Conservation (phyloP, 495 filamentous ascomycete species). For the Neurospora tetraspora region DNA sequence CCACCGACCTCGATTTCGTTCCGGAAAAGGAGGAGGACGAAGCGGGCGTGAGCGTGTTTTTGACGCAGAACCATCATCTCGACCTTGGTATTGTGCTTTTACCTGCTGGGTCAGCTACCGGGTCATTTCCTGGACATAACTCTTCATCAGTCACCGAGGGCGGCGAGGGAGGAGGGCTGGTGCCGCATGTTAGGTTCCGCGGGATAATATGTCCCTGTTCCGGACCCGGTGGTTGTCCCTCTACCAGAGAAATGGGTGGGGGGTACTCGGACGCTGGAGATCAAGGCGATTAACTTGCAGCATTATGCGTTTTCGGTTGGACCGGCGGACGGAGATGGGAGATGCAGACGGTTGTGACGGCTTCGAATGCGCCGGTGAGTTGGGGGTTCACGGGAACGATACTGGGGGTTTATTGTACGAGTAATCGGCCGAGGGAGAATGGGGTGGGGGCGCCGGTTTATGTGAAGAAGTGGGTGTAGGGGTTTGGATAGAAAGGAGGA, state of each 20-base stretch:
- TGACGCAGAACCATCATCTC: conserved; percentile 44
- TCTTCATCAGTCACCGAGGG: background rate
- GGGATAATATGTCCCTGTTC: conserved; percentile 27
- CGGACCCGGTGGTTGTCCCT: conserved; percentile 17
- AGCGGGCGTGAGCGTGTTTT: conserved; percentile 36
- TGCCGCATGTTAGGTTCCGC: conserved; percentile 28
- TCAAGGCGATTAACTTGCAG: conserved; percentile 34
- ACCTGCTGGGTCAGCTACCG: conserved; percentile 5
- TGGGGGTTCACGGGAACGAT: conserved; percentile 41
- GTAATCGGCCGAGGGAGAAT: conserved; percentile 36
- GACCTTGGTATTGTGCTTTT: conserved; percentile 41
- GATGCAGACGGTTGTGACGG: conserved; percentile 26
- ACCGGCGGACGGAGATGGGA: conserved; percentile 20
- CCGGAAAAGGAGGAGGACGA: conserved; percentile 28
- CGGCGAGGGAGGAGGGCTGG: background rate
- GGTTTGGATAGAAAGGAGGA: background rate
- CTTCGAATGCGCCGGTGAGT: conserved; percentile 32
- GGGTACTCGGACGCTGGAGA: conserved; percentile 27
- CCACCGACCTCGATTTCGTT: conserved; percentile 30
- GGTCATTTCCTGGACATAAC: background rate
- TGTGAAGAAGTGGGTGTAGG: conserved; percentile 35
- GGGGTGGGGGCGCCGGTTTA: conserved; percentile 30
- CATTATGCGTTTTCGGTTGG: conserved; percentile 38
- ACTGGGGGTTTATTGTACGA: conserved; percentile 43
- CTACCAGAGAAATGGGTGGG: conserved; percentile 26